These are phyloP conservation scores for Vigna mungo DNA, from an alignment of 306 rosid species.

Conservation along the genomic window DNA sequence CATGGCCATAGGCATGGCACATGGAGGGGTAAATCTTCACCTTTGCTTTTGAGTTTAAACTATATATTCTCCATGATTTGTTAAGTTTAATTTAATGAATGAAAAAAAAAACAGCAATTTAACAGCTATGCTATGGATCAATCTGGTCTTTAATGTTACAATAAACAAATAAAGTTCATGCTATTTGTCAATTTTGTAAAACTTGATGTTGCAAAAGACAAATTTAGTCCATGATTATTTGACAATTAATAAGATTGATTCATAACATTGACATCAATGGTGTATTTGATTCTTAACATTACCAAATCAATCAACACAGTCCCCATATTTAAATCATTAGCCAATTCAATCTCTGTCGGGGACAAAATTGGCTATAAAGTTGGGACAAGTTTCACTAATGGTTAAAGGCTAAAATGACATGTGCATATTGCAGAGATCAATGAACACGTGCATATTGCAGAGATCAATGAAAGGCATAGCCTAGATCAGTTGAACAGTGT, in stretches of 20 bases:
- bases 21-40: conserved; percentile 60
- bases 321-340: not conserved
- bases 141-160: not conserved
- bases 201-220: too few species aligned
- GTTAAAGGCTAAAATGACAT: too few species aligned
- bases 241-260: not conserved
- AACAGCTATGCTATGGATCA: not conserved
- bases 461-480: too few species aligned
- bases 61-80: not conserved
- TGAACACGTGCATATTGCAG: too few species aligned
- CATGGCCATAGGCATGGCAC: conserved; percentile 77
- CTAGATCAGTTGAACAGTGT: too few species aligned
- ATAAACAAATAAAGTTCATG: not conserved
- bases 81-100: not conserved
- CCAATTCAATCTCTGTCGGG: not conserved
- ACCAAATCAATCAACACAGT: not conserved
- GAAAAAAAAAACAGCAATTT: conserved; percentile 12
- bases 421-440: too few species aligned
- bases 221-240: not conserved
- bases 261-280: not conserved
- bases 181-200: not conserved
- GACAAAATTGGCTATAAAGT: not conserved
- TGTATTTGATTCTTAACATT: not conserved
- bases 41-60: not conserved
- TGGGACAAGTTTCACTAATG: too few species aligned